Conservation (phyloP, 164 flowering plant genomes). For the Taxillus chinensis region DNA sequence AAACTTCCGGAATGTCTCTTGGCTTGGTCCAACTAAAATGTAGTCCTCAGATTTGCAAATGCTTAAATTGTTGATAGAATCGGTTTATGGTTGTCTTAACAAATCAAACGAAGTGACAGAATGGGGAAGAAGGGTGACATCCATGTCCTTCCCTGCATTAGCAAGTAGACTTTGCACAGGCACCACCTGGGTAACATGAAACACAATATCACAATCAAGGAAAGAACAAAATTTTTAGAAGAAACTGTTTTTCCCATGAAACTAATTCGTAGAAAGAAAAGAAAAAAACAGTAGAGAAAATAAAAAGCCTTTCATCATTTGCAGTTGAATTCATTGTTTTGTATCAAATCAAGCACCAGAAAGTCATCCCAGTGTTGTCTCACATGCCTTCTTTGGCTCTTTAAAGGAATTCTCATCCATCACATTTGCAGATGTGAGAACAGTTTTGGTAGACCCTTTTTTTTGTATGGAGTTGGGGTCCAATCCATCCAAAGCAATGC, state of each 20-base stretch:
- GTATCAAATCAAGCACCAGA: not conserved
- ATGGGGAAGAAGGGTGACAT: conserved; percentile 36
- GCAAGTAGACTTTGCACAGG: conserved; percentile 28
- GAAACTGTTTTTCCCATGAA: too few species aligned
- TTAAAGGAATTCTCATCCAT: conserved; percentile 83
- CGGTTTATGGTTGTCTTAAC: conserved; percentile 19
- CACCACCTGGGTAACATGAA: conserved; percentile 30
- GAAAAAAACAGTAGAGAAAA: too few species aligned
- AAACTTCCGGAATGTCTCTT: too few species aligned
- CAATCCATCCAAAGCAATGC: conserved; percentile 42
- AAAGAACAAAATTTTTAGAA: not conserved
- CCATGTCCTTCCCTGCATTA: conserved; percentile 38
- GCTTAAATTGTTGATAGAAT: conserved; percentile 18
- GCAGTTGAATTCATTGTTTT: too few species aligned
- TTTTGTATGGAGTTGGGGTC: conserved; percentile 22
- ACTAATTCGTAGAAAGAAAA: too few species aligned
- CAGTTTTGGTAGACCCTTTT: conserved; percentile 41
- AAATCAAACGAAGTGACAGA: conserved; percentile 71
- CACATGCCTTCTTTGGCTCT: conserved; percentile 54
- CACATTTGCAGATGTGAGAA: conserved; percentile 43
- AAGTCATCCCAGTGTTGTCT: not conserved
- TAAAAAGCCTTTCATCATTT: too few species aligned
- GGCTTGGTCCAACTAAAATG: too few species aligned
- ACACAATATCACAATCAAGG: not conserved
- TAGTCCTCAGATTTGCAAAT: not conserved